phyloP scores from a whole-genome alignment of 208 protist species.

The Crithidia brevicula region DNA sequence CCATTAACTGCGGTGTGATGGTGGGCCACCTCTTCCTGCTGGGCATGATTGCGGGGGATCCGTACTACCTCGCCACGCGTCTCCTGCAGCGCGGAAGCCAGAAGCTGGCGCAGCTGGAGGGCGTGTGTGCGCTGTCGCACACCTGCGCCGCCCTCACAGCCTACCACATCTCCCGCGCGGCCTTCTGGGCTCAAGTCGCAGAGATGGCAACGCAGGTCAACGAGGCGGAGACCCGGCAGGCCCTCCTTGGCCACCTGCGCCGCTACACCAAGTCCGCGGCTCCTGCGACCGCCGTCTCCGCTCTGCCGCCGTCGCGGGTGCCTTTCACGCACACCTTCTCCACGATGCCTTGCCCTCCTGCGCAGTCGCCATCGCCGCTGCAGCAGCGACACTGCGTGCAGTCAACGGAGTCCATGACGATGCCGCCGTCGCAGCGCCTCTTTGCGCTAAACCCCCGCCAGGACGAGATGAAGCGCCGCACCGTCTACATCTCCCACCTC shows the following conservation, averaged over 20 bases:
- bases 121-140: conserved; percentile 78
- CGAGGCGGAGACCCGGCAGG: conserved; percentile 32
- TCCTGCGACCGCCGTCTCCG: conserved; percentile 5
- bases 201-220: conserved; percentile 28
- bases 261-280: conserved; percentile 43
- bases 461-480: conserved; percentile 64
- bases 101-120: conserved; percentile 59
- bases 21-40: conserved; percentile 64
- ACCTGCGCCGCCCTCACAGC: conserved; percentile 47
- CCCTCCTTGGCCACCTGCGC: conserved; percentile 65
- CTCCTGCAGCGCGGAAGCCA: conserved; percentile 62
- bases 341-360: conserved; percentile 11
- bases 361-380: background rate
- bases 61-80: conserved; percentile 67
- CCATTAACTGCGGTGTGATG: conserved; percentile 63
- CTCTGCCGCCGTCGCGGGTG: background rate
- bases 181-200: conserved; percentile 79
- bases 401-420: background rate
- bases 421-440: background rate
- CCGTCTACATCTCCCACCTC: conserved; percentile 80
- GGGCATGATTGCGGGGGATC: conserved; percentile 66
- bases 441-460: conserved; percentile 16
- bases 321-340: conserved; percentile 13
- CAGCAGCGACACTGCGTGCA: background rate
- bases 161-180: conserved; percentile 60